Conservation (phyloP, 2,329 filamentous ascomycete species). For the Trichoderma asperellum region DNA sequence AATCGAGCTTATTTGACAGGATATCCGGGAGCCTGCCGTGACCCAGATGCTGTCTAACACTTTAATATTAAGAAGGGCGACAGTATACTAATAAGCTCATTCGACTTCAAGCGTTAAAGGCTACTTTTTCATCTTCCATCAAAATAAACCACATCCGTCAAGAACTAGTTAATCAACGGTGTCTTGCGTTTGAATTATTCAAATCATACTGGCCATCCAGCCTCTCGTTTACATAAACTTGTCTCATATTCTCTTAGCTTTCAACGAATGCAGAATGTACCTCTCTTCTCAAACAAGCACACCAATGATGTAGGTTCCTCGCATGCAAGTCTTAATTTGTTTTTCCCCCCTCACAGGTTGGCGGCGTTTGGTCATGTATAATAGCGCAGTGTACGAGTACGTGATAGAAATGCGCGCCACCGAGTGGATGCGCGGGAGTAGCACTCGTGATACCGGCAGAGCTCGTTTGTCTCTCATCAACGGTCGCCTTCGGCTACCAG, state of each 20-base stretch:
- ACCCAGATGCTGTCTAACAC: neutral
- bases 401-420: neutral
- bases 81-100: neutral
- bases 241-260: neutral
- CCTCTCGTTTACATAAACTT: neutral
- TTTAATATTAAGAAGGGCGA: neutral
- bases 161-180: neutral
- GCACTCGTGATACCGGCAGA: slow-evolving; percentile 4
- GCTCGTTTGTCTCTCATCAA: slow-evolving; percentile 10
- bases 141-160: neutral
- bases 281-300: neutral
- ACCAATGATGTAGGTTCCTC: neutral
- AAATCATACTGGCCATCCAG: neutral
- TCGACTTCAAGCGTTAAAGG: neutral
- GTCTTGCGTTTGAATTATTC: neutral
- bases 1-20: neutral
- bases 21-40: neutral
- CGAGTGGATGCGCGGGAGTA: neutral
- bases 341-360: neutral
- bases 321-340: neutral
- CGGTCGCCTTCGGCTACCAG: slow-evolving; percentile 1
- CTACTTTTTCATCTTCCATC: neutral
- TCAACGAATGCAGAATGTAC: neutral
- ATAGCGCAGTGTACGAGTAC: neutral
- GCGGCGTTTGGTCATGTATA: no score